Evolutionary conservation across 495 filamentous ascomycete species (phyloP).

Genomic region (Rostrohypoxylon terebratum): DNA sequence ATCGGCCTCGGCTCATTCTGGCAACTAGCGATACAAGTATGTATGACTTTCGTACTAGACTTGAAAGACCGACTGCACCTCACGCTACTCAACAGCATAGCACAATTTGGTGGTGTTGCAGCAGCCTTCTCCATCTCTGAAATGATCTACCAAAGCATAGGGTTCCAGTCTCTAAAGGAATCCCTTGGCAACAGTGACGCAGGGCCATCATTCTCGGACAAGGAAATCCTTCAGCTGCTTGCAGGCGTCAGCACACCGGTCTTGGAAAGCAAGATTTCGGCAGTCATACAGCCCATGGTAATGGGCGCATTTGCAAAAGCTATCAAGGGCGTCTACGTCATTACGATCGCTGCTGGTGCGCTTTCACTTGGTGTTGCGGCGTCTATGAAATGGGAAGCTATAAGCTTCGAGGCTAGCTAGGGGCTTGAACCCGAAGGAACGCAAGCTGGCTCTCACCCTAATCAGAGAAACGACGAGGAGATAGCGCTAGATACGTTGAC

Average conservation of each 20-base stretch:
- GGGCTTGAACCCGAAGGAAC: background rate
- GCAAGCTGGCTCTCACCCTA: background rate
- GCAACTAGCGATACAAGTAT: slow-evolving; percentile 62
- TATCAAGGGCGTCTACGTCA: slow-evolving; percentile 15
- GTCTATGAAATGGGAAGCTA: slow-evolving; percentile 31
- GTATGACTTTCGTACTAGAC: slow-evolving; percentile 60
- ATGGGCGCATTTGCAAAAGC: slow-evolving; percentile 18
- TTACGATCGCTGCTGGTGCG: slow-evolving; percentile 9
- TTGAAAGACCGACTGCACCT: slow-evolving; percentile 56
- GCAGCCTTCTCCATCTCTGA: slow-evolving; percentile 67
- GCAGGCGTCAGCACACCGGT: slow-evolving; percentile 57
- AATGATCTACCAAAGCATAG: slow-evolving; percentile 64
- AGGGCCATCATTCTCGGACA: slow-evolving; percentile 32
- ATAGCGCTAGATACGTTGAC: slow-evolving; percentile 14
- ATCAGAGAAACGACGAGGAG: slow-evolving; percentile 2
- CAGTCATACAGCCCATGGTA: slow-evolving; percentile 6
- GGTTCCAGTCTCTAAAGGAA: slow-evolving; percentile 45
- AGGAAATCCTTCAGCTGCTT: slow-evolving; percentile 58
- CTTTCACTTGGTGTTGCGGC: slow-evolving; percentile 21
- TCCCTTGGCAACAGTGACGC: slow-evolving; percentile 52
- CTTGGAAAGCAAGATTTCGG: slow-evolving; percentile 45
- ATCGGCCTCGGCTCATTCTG: slow-evolving; percentile 60
- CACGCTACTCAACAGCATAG: slow-evolving; percentile 64
- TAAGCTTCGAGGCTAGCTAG: slow-evolving; percentile 13
- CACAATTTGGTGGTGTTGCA: slow-evolving; percentile 64